Evolutionary conservation across 2,329 filamentous ascomycete genomes (phyloP), one percentile per base, ranked within the genome.

Genomic region (Cordyceps cicadae): DNA sequence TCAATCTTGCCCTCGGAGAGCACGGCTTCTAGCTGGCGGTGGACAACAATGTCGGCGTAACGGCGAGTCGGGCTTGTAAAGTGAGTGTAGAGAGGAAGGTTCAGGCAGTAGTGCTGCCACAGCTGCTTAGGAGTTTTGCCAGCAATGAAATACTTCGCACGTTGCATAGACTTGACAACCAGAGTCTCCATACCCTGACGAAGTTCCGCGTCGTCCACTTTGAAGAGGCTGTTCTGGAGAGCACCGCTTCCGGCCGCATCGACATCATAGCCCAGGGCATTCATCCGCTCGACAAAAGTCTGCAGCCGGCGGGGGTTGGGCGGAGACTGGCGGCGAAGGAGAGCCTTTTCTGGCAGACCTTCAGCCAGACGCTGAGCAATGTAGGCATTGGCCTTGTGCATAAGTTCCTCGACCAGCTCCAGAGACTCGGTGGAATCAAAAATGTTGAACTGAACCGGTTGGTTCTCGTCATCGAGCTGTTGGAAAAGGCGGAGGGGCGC

Each of bases 101-200:
- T 99, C 57, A 97, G 81, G 15, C 91, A 88, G 74, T 95, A 99
- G 76, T 99, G 93, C 63, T 89, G 85, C 76, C 89, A 88, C 65
- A 92, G 80, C 64, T 90, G 87, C 74, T 89, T 87, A 48, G 84
- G 76, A 39, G 88, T 85, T 79, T 91, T 95, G 70, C 89, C 86
- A 59, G 88, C 83, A 67, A 97, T 88, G 70, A 87, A 95, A 78
- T 99, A 99, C 75, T 97, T 97, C 70, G 92, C 94, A 64, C 93
- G 89, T 69, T 90, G 88, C 92, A 97, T 96, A 43, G 92, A 87
- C 80, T 99, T 99, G 73, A 96, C 82, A 39, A 97, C 81, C 34
- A 97, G 79, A 2, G 93, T 97, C 80, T 99, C 94, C 90, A 99
- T 96, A 64, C 94, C 94, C 85, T 96, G 96, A 69, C 94, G 89